Evolutionary conservation across 75 land plant genomes (phyloP), one percentile per base, ranked within the genome.

Genomic region (Larix kaempferi): DNA sequence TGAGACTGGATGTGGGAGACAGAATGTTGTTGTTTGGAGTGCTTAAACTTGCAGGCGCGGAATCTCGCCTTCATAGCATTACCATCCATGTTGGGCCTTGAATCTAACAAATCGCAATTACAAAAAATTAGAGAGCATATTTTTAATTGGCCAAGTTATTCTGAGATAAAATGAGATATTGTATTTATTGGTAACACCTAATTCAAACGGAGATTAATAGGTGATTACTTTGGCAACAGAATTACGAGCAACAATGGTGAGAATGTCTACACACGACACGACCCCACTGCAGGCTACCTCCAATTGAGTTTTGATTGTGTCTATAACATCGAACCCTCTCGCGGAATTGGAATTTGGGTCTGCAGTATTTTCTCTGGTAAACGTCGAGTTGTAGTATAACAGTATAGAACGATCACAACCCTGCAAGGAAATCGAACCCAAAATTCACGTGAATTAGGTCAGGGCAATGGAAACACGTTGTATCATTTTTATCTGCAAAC

Each of bases 321-420:
- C 86, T 14, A 91, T 80, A 22, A 84, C 90, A 1, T 80, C 82
- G 29, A 77, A 86, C 2, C 88, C 85, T 69, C 85, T 79, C 12
- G 17, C 76, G 0, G 87, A 82, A 2, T 44, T 57, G 4, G 23
- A 76, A 58, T 92, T 92, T n/a, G 89, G 84, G 23, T 1, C 23
- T 6, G 95, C 88, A 1, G 78, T 73, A 41, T 90, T 86, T 81
- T 92, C 95, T 7, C 85, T 74, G 2, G 69, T 59, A 16, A 82
- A 74, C 1, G 76, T n/a, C 8, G 74, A 29, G 26, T 85, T 74
- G 33, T 80, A 88, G 41, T 90, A 91, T 23, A 92, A 57, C 2
- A 92, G 86, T 5, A 92, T 56, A 2, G 91, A 88, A 12, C 79
- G 93, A 69, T 92, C 95, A 23, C 95, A 90, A 0, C 95, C 95